Evolutionary conservation across 106 monocot genomes (phyloP), one percentile per base, ranked within the genome.

Genomic region (Iris macrosiphon): DNA sequence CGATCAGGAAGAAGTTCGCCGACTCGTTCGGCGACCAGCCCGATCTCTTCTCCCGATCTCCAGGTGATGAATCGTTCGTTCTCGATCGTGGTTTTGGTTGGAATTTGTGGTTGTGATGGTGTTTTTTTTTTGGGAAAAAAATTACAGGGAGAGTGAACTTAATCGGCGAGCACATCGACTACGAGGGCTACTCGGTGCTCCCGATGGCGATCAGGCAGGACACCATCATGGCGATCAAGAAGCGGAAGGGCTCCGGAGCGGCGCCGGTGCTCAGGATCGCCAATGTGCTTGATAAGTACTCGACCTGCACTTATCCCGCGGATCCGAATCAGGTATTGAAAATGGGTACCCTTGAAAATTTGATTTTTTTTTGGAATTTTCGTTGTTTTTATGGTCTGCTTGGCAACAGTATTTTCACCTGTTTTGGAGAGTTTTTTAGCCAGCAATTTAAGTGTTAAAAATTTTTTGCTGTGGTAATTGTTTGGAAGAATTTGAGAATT

Each of bases 171-270:
- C 95, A 96, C 66, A 96, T 96, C 21, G 95, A 96, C 30, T 96
- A 96, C 55, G 95, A 96, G 64, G 95, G 95, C 4, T 96, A 89
- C 76, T 89, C 95, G 47, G 95, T 89, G 55, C 69, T 89, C 12
- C 95, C 89, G 15, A 95, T 95, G 95, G 95, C 89, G 6, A 95
- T 95, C 19, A 61, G 89, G 60, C 95, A 96, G 76, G 94, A 95
- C 52, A 85, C 84, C 6, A 85, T 95, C 23, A 55, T 95, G 18
- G 88, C 88, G 16, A 89, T 95, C 25, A 45, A 84, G 68, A 79
- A 72, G 78, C 28, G 29, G 31, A 52, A 48, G 11, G 46, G 25
- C 3, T 65, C 57, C 16, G 72, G 75, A 19, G n/a, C n/a, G n/a
- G 38, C 58, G 10, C 70, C 70, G 64, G 55, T 57, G 55, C 60